Percentiles rank a stretch among this genome's conserved stretches.
These are phyloP conservation scores for Fusarium musae DNA, from an alignment of 2,329 filamentous ascomycete genomes.

Conservation along the genomic window DNA sequence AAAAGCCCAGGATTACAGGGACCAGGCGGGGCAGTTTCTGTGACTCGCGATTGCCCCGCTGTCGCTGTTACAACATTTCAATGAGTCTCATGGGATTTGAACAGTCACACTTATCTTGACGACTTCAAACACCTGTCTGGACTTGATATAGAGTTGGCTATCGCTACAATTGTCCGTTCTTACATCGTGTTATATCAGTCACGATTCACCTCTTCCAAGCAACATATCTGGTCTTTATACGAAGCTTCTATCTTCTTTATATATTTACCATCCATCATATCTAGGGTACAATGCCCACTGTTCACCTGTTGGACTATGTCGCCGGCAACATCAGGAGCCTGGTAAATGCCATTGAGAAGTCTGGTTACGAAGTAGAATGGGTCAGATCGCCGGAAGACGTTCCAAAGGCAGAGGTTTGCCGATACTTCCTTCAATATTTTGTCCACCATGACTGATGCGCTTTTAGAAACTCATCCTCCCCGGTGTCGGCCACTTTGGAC, in stretches of 20 bases:
- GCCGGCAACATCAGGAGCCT: slow-evolving; percentile 96
- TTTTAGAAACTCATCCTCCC: slow-evolving; percentile 89
- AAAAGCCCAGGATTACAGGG: slow-evolving; percentile 36
- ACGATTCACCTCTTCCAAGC: not conserved
- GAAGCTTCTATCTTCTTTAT: slow-evolving; percentile 1
- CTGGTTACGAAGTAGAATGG: slow-evolving; percentile 94
- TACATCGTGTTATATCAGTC: not conserved
- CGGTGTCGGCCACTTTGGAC: slow-evolving; percentile 96
- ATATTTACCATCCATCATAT: slow-evolving; percentile 23
- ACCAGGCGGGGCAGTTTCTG: slow-evolving; percentile 44
- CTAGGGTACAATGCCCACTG: slow-evolving; percentile 72
- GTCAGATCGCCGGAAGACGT: slow-evolving; percentile 87
- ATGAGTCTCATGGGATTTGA: slow-evolving; percentile 25
- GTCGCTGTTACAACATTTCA: slow-evolving; percentile 32
- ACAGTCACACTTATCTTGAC: slow-evolving; percentile 28
- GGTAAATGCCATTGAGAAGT: slow-evolving; percentile 96
- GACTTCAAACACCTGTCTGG: slow-evolving; percentile 11
- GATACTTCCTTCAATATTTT: not conserved
- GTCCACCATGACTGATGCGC: slow-evolving; percentile 19
- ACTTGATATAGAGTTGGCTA: slow-evolving; percentile 29
- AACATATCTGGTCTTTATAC: slow-evolving; percentile 8
- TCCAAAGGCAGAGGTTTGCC: slow-evolving; percentile 79
- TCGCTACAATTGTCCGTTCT: not conserved
- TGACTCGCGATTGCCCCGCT: slow-evolving; percentile 39
- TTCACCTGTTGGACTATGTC: slow-evolving; percentile 87